Base-by-base conservation (phyloP, 192 early-diverging fungal species). In the Endogone sp. region DNA sequence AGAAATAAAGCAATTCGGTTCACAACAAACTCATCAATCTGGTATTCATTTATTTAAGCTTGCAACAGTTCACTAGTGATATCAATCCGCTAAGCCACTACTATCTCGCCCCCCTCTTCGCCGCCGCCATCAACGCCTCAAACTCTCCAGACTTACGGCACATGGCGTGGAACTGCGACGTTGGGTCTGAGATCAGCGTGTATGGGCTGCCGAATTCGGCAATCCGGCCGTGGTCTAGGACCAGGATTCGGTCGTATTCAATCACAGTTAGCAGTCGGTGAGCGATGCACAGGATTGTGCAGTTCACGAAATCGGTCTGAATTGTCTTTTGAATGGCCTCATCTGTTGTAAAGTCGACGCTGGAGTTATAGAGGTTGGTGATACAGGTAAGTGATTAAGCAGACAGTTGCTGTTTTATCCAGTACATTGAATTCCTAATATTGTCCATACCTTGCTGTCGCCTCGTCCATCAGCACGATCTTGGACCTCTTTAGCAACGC, bases 271-370 rank as follows among this genome's bases (percentile, higher is more conserved):
- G 81, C 58, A 94, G 63, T 16, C 94, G 85, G 70, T 98, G 96
- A 3, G 96, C 96, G 72, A 98, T 94, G 57, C 86, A 89, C 30
- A 98, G 66, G 25, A 98, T 69, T 1, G 95, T 96, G 29, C 66
- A 65, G 4, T 60, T 58, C 13, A 30, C 65, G 28, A 76, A 28
- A 63, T 89, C 85, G 31, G 78, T 70, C 29, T 93, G 90, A 60
- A 94, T 90, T 0, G 94, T 93, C 24, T 75, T 70, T 76, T 98
- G 96, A 74, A 98, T 95, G 37, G 81, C 81, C 32, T 82, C 80
- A 74, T 97, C 95, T 0, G 93, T 94, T 62, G 89, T 86, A 72
- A 89, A 86, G 69, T 96, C 95, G 2, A 96, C 92, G 3, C 82
- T 84, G n/a, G 86, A 92, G 6, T 91, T 91, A 23, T 71, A 13